Percentiles rank a stretch among this genome's conserved stretches.
phyloP scores from a whole-genome alignment of 805 yeast genomes.

The Saturnispora hagleri region DNA sequence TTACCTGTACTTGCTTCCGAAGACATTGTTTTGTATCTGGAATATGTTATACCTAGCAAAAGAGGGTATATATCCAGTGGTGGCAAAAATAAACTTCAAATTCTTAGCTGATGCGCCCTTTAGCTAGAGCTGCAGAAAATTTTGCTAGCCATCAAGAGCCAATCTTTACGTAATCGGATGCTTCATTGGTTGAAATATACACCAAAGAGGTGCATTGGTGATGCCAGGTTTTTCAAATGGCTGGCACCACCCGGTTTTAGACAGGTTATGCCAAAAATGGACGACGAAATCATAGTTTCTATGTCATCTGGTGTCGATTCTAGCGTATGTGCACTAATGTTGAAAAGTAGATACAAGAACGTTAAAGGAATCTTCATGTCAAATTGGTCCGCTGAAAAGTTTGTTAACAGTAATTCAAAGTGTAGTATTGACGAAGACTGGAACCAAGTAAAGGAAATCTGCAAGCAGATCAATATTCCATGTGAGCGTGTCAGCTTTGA shows the following conservation, averaged over 20 bases:
- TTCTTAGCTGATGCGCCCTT: background rate
- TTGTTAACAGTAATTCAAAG: conserved; percentile 24
- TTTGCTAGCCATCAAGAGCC: background rate
- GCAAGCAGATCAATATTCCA: conserved; percentile 51
- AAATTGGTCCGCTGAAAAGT: conserved; percentile 55
- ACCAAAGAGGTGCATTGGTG: background rate
- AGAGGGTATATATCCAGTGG: background rate
- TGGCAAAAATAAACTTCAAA: background rate
- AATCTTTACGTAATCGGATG: background rate
- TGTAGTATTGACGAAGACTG: conserved; percentile 79
- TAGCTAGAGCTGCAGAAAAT: background rate
- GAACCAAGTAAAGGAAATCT: conserved; percentile 68
- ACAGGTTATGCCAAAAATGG: conserved; percentile 37
- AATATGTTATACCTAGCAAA: background rate
- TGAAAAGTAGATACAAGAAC: conserved; percentile 42
- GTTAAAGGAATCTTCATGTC: conserved; percentile 88
- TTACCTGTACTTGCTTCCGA: background rate
- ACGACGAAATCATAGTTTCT: conserved; percentile 69
- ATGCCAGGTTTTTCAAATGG: background rate
- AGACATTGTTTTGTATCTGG: background rate
- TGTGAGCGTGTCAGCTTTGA: conserved; percentile 78
- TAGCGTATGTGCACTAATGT: conserved; percentile 63
- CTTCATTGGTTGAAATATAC: background rate
- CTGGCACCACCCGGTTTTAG: conserved; percentile 8
- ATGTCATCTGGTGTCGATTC: conserved; percentile 98